Evolutionary conservation across 352 stramenopile species (phyloP).

Genomic region (Phytophthora palmivora): DNA sequence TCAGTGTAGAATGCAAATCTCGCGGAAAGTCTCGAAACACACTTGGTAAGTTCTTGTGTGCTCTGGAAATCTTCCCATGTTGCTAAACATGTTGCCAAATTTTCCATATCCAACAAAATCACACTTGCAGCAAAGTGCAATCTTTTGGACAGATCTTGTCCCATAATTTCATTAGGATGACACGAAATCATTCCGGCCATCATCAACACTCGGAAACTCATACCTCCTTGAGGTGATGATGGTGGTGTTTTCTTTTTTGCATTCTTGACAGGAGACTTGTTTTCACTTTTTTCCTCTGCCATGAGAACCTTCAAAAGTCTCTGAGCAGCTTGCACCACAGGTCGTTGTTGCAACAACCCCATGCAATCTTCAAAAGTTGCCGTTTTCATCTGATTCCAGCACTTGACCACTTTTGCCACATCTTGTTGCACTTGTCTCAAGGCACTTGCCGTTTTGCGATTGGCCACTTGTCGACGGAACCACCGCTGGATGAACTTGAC

Average conservation of each 20-base stretch:
- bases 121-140: conserved; percentile 55
- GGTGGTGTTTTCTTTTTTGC: conserved; percentile 8
- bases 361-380: conserved; percentile 70
- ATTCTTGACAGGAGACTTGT: neutral
- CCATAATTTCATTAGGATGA: conserved; percentile 75
- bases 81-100: conserved; percentile 41
- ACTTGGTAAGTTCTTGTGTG: conserved; percentile 49
- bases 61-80: conserved; percentile 22
- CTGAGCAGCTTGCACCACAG: conserved; percentile 60
- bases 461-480: conserved; percentile 61
- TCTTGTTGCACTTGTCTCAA: conserved; percentile 45
- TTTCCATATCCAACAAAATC: conserved; percentile 50
- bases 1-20: conserved; percentile 77
- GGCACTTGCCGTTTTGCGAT: conserved; percentile 45
- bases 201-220: conserved; percentile 68
- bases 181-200: conserved; percentile 80
- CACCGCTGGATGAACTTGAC: conserved; percentile 83
- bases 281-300: conserved; percentile 18
- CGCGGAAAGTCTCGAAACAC: conserved; percentile 51
- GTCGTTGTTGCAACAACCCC: conserved; percentile 61
- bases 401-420: conserved; percentile 47
- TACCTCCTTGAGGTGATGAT: conserved; percentile 25
- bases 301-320: conserved; percentile 62
- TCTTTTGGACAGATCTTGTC: conserved; percentile 43
- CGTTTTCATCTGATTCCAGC: conserved; percentile 48